Percentiles rank a stretch among this genome's conserved stretches.
phyloP scores from a whole-genome alignment of 192 early-diverging fungal genomes.

The Bifiguratus adelaidae region DNA sequence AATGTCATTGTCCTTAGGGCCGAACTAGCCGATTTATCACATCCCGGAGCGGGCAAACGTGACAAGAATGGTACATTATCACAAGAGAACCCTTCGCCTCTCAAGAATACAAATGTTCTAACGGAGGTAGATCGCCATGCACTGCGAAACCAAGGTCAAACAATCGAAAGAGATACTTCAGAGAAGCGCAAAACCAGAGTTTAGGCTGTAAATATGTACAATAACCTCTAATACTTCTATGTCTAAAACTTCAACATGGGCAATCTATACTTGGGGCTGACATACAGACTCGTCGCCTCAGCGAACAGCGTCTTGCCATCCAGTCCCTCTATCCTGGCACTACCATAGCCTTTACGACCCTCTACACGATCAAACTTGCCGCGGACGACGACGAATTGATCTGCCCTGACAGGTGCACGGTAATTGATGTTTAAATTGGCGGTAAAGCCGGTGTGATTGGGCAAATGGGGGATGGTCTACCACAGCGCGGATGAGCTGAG shows the following conservation, averaged over 20 bases:
- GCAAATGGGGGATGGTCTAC: conserved; percentile 41
- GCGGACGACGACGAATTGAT: conserved; percentile 46
- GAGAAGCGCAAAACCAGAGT: no score
- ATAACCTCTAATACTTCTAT: no score
- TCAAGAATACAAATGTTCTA: no score
- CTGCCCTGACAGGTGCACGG: conserved; percentile 47
- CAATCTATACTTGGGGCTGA: conserved; percentile 33
- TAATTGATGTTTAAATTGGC: conserved; percentile 71
- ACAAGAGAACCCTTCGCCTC: no score
- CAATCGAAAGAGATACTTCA: no score
- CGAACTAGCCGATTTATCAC: no score
- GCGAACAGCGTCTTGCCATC: conserved; percentile 40
- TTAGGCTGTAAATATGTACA: no score
- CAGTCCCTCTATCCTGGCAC: conserved; percentile 45
- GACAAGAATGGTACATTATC: no score
- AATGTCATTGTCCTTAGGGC: no score
- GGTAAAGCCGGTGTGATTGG: conserved; percentile 60
- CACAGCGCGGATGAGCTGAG: background rate
- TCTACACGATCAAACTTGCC: conserved; percentile 44
- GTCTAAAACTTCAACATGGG: background rate
- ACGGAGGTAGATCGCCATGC: no score
- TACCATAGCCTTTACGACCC: conserved; percentile 56
- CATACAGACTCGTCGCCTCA: conserved; percentile 57
- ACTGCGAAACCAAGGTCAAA: no score
- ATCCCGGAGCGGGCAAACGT: no score